Percentiles rank a stretch among this genome's conserved stretches.
Evolutionary conservation across 2,329 filamentous ascomycete genomes (phyloP).

Genomic region (Knufia petricola): DNA sequence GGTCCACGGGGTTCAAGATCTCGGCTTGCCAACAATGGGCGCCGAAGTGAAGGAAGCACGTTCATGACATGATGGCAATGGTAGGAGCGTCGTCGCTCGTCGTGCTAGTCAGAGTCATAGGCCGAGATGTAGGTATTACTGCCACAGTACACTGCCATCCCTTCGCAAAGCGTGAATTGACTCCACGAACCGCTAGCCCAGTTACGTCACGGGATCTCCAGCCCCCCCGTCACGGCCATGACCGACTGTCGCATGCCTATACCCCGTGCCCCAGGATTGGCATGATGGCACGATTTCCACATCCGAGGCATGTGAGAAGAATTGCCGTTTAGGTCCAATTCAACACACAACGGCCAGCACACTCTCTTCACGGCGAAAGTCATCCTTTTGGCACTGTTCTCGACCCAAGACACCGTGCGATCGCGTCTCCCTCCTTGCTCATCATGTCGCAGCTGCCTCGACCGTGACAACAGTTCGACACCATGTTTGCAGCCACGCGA

Average conservation of each 20-base stretch:
- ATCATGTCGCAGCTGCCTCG: slow-evolving; percentile 6
- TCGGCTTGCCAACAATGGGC: slow-evolving; percentile 21
- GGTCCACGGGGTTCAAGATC: too few relatives aligned
- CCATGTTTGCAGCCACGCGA: slow-evolving; percentile 63
- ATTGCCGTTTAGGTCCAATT: not conserved
- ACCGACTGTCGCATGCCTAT: too few relatives aligned
- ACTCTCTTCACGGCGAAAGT: too few relatives aligned
- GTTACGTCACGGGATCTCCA: not conserved
- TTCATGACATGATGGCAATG: slow-evolving; percentile 9
- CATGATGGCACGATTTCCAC: too few relatives aligned
- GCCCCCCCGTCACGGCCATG: too few relatives aligned
- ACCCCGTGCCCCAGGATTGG: too few relatives aligned
- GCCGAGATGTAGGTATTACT: not conserved
- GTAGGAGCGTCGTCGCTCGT: not conserved
- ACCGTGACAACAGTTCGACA: slow-evolving; percentile 13
- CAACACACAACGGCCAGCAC: not conserved
- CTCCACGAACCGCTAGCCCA: too few relatives aligned
- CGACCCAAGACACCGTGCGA: not conserved
- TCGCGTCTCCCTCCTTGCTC: not conserved
- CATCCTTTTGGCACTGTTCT: too few relatives aligned
- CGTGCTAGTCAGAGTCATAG: slow-evolving; percentile 4
- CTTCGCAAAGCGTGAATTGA: too few relatives aligned
- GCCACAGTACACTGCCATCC: too few relatives aligned
- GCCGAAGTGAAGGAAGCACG: slow-evolving; percentile 16
- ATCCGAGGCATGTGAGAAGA: too few relatives aligned